Base-by-base conservation (phyloP, 2,329 filamentous ascomycete genomes). In the Endocalyx cinctus region DNA sequence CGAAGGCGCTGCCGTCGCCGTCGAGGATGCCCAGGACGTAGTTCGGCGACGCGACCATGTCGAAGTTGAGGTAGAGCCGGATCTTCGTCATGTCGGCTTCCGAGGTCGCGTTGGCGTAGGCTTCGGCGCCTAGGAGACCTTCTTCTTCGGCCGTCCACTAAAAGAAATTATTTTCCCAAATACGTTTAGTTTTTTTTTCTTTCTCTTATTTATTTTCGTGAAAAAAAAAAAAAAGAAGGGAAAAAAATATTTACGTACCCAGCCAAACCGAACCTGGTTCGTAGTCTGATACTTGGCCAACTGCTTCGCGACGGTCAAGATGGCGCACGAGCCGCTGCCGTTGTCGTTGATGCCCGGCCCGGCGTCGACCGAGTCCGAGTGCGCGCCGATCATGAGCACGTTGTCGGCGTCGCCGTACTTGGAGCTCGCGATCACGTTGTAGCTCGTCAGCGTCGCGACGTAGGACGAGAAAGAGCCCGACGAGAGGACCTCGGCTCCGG, bases 291-390 rank as follows among this genome's bases (percentile, higher is more conserved):
- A 81, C 27, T 67, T 62, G n/a, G 72, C 67, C 19, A 82, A 66
- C n/a, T 70, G 68, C 17, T 70, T 67, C 8, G 78, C 78, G 18
- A 79, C 64, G 33, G 77, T 74, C 7, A 82, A 64, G 31, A 79
- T 64, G 16, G 69, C 69, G 41, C 79, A 70, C 2, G 69, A 67
- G 13, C 78, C 78, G 11, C 69, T 74, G 30, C 77, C 79, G 47
- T 83, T 72, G 51, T 82, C 79, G 53, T 82, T 83, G 60, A 83
- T 79, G 5, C 78, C 78, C 0, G 78, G 77, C 0, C 78, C 78
- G 4, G 66, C 70, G 17, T 66, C 63, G 14, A 82, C 77, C 6
- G 71, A 76, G 57, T 82, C 78, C 13, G 69, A 71, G 56, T 82
- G 78, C 3, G 69, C 76, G 26, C 77, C 76, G 11, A 81, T 56